Evolutionary conservation across 2,329 filamentous ascomycete genomes (phyloP), one percentile per base, ranked within the genome.

Genomic region (Colletotrichum shisoi): DNA sequence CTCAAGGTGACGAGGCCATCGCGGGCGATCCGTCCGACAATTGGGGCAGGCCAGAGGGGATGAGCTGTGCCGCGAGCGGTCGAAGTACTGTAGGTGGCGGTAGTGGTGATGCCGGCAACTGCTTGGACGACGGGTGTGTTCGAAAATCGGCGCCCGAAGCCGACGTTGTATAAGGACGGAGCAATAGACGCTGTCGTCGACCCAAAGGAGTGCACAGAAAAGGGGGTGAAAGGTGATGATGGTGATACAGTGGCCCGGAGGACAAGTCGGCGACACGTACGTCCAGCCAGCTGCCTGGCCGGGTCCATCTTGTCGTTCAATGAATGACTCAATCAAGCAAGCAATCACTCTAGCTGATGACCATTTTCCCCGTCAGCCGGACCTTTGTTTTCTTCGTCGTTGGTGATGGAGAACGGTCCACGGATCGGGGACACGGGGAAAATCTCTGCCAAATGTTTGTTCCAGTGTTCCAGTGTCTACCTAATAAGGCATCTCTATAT

Each of bases 251-350:
- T 51, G 61, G 48, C 21, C n/a, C 44, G 65, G 40, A 37, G 65
- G 42, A 45, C 19, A n/a, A 60, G 37, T 53, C 61, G 15, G 17
- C 24, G 60, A 13, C 65, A 68, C 40, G 39, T 34, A 19, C 66
- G 62, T 31, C 66, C 57, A 8, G 57, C 63, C 63, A 68, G 63
- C 57, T 68, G 66, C 66, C 63, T 57, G 62, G 67, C 62, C 40
- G 62, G 66, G 63, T 66, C 62, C 66, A 68, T 68, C 57, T 42
- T 49, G 39, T 57, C 27, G 7, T 34, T 34, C 31, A 34, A 34
- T 34, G 8, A 34, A 34, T 34, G 31, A 34, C 31, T 34, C 31
- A 34, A 34, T 34, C 31, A 34, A 34, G 31, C 31, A 34, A 11
- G 8, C 31, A 34, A 34, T 34, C 31, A 34, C 31, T 34, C 31